These are phyloP conservation scores for Endotrypanum monterogeii DNA, from an alignment of 208 protist genomes.

Conservation along the genomic window DNA sequence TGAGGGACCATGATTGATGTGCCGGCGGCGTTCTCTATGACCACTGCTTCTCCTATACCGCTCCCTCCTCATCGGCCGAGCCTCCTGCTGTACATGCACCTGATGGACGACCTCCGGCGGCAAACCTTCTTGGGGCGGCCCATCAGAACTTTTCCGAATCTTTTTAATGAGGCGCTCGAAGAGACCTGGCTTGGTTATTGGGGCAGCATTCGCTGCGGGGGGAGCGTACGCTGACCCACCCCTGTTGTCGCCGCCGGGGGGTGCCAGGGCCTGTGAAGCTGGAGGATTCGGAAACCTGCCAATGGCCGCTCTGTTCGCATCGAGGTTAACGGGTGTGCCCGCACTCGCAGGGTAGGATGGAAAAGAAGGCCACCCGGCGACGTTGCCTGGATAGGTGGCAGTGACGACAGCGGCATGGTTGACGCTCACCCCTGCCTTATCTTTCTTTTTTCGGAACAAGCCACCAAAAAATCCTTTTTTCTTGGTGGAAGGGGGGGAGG, in stretches of 20 bases:
- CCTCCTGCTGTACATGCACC: conserved; percentile 12
- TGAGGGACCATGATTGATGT: conserved; percentile 1
- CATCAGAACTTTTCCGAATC: conserved; percentile 16
- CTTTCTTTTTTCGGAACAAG: conserved; percentile 31
- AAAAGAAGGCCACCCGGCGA: background rate
- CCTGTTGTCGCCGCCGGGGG: background rate
- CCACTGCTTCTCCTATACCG: background rate
- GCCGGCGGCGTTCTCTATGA: background rate
- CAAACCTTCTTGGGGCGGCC: too few relatives aligned
- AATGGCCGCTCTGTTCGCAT: background rate
- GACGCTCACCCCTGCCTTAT: background rate
- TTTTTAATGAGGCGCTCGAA: conserved; percentile 35
- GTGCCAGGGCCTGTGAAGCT: background rate
- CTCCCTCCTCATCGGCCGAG: background rate
- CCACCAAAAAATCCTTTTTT: conserved; percentile 28
- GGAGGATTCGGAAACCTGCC: background rate
- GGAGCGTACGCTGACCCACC: background rate
- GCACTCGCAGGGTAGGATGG: conserved; percentile 1
- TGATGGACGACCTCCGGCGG: too few relatives aligned
- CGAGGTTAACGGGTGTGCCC: background rate
- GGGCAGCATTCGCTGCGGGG: background rate
- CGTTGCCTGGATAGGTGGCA: background rate
- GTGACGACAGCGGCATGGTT: background rate
- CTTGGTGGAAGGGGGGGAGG: conserved; percentile 6
- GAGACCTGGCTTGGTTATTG: conserved; percentile 12